phyloP scores from a whole-genome alignment of 441 rosid genomes.

The Metrosideros polymorpha region DNA sequence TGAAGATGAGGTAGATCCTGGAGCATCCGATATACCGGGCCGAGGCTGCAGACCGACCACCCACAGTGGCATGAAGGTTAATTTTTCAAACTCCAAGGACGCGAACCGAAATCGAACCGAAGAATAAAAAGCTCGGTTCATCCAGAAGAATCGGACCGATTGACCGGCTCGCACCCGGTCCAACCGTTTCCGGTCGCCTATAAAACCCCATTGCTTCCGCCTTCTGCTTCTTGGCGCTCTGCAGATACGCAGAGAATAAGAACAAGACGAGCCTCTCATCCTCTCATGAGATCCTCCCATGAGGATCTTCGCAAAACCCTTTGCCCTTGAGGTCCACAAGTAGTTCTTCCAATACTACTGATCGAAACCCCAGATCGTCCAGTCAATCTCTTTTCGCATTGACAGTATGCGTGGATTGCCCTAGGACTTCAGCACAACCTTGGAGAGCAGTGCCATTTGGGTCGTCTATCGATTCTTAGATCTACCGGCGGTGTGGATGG shows the following conservation, averaged over 20 bases:
- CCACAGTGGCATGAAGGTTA: too few species aligned
- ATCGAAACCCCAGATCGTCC: not conserved
- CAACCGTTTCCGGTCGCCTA: not conserved
- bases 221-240: not conserved
- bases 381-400: not conserved
- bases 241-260: not conserved
- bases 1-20: accelerated
- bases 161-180: not conserved
- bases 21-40: too few species aligned
- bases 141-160: not conserved
- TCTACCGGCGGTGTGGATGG: constrained; percentile 21
- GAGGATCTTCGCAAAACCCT: not conserved
- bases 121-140: not conserved
- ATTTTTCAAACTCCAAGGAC: not conserved
- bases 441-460: not conserved
- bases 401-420: not conserved
- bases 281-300: not conserved
- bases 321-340: not conserved
- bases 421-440: not conserved
- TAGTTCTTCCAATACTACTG: not conserved
- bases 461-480: not conserved
- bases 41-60: too few species aligned
- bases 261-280: not conserved
- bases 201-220: not conserved
- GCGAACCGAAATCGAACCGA: not conserved